Conservation (phyloP, 75 land plant species). For the Cunninghamia lanceolata region DNA sequence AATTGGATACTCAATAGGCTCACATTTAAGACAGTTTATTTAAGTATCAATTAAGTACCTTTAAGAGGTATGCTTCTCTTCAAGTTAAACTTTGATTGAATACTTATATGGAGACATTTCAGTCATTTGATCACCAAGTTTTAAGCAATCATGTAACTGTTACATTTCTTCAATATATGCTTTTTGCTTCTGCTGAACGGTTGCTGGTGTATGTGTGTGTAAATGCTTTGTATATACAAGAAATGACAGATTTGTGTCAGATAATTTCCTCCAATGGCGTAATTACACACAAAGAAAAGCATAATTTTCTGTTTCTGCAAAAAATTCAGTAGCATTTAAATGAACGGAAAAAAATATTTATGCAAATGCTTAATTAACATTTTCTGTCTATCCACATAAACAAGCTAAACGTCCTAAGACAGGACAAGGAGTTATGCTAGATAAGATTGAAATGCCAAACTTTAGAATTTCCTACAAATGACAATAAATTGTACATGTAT, state of each 20-base stretch:
- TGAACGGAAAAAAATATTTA: background rate
- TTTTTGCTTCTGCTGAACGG: background rate
- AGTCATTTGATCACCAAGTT: background rate
- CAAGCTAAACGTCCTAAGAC: background rate
- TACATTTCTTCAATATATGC: background rate
- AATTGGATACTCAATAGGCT: background rate
- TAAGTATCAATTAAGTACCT: background rate
- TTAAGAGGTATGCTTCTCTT: background rate
- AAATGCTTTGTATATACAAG: background rate
- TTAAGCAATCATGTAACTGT: background rate
- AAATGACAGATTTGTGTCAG: background rate
- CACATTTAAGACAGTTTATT: background rate
- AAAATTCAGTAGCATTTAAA: background rate
- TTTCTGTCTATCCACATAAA: background rate
- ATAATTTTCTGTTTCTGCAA: background rate
- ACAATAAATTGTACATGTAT: background rate
- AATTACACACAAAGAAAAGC: background rate
- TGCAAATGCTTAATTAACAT: background rate
- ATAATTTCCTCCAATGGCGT: background rate
- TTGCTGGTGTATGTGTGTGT: background rate
- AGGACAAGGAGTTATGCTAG: background rate
- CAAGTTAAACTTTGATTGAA: background rate
- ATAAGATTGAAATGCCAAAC: background rate
- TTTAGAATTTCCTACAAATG: background rate
- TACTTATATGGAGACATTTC: background rate